phyloP scores from a whole-genome alignment of 2,329 filamentous ascomycete genomes.

The Zelopaecilomyces penicillatus region DNA sequence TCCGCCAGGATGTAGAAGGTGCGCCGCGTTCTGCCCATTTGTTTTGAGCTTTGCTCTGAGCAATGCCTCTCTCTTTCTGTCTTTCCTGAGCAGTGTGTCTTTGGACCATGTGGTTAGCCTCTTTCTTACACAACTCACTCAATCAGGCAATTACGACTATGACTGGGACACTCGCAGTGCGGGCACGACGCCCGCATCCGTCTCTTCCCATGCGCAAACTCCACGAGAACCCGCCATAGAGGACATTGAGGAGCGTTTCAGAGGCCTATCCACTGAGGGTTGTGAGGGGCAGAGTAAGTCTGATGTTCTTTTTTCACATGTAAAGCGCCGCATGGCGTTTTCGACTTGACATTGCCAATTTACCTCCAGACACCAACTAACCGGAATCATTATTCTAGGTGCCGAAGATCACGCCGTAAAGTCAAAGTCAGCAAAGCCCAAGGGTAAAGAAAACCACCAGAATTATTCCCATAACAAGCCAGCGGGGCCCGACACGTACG shows the following conservation, averaged over 20 bases:
- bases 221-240: slow-evolving; percentile 9
- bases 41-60: no score
- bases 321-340: no score
- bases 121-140: slow-evolving; percentile 1
- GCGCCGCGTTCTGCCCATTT: not conserved
- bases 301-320: not conserved
- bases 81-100: not conserved
- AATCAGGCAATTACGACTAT: slow-evolving; percentile 13
- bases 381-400: no score
- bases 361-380: no score
- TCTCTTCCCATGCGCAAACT: slow-evolving; percentile 6
- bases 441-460: slow-evolving; percentile 9
- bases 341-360: no score
- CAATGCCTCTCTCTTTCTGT: not conserved
- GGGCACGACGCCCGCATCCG: slow-evolving; percentile 1
- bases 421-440: slow-evolving; percentile 8
- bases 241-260: slow-evolving; percentile 6
- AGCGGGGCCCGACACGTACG: slow-evolving; percentile 3
- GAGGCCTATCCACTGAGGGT: slow-evolving; percentile 3
- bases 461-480: slow-evolving; percentile 6
- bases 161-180: slow-evolving; percentile 10
- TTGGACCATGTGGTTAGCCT: not conserved
- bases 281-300: slow-evolving; percentile 8
- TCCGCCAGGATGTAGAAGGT: slow-evolving; percentile 19
- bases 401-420: slow-evolving; percentile 4